Percentiles rank a stretch among this genome's conserved stretches.
phyloP scores from a whole-genome alignment of 164 flowering plant genomes.

The Nymphaea thermarum region DNA sequence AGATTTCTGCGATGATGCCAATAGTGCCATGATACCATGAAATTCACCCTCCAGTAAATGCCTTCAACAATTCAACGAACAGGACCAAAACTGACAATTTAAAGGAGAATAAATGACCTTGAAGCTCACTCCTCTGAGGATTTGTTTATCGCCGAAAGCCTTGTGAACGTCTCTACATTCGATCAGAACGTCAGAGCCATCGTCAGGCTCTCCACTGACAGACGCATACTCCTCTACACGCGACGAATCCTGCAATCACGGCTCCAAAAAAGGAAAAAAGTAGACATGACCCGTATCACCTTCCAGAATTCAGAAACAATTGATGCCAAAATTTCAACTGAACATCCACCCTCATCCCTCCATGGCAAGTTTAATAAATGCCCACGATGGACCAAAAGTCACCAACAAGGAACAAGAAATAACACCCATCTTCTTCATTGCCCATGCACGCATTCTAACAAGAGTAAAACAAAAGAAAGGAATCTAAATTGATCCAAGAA shows the following conservation, averaged over 20 bases:
- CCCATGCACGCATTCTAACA: background rate
- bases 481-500: background rate
- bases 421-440: background rate
- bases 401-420: too few species aligned
- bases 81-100: too few species aligned
- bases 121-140: conserved; percentile 89
- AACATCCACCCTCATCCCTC: background rate
- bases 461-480: background rate
- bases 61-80: too few species aligned
- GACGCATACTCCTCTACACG: conserved; percentile 14
- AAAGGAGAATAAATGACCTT: conserved; percentile 29
- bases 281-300: background rate
- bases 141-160: conserved; percentile 90
- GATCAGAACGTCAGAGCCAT: conserved; percentile 61
- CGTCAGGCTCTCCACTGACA: conserved; percentile 19
- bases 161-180: conserved; percentile 85
- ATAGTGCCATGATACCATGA: too few species aligned
- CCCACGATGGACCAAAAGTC: background rate
- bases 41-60: too few species aligned
- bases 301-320: background rate
- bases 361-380: background rate
- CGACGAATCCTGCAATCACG: conserved; percentile 22
- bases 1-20: too few species aligned
- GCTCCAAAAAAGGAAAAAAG: conserved; percentile 4
- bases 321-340: background rate